phyloP scores from a whole-genome alignment of 2,329 filamentous ascomycete species.

The Microsporum ferrugineum region DNA sequence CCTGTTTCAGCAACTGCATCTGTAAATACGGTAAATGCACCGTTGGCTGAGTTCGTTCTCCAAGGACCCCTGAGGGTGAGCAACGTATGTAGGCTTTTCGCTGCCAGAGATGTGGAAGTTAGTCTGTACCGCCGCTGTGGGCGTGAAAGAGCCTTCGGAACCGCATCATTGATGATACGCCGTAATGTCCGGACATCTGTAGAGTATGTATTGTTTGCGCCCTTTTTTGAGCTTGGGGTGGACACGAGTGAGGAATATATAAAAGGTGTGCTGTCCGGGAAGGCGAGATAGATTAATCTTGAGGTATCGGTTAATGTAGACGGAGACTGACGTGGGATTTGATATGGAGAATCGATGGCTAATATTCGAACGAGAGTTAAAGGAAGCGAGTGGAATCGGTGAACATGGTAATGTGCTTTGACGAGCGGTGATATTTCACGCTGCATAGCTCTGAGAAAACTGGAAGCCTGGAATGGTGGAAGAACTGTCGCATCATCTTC shows the following conservation, averaged over 20 bases:
- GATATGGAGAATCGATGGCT: constrained; percentile 70
- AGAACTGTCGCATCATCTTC: constrained; percentile 31
- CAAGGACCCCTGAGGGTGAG: constrained; percentile 58
- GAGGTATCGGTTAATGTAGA: constrained; percentile 47
- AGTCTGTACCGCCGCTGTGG: constrained; percentile 62
- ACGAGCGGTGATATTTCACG: constrained; percentile 63
- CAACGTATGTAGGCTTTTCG: constrained; percentile 59
- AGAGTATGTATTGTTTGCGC: constrained; percentile 15
- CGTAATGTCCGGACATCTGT: constrained; percentile 54
- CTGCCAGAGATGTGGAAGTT: constrained; percentile 54
- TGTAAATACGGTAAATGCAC: constrained; percentile 70
- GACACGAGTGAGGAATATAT: constrained; percentile 52
- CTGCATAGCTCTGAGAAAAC: constrained; percentile 67
- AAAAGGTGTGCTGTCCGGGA: constrained; percentile 67
- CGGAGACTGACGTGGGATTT: constrained; percentile 35
- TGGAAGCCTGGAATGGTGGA: constrained; percentile 68
- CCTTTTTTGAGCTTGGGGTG: constrained; percentile 29
- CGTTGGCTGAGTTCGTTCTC: constrained; percentile 58
- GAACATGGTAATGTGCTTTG: constrained; percentile 73
- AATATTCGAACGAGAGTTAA: constrained; percentile 67
- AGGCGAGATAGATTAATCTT: constrained; percentile 66
- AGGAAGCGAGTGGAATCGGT: constrained; percentile 53
- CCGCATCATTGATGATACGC: constrained; percentile 61
- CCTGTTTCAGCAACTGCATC: constrained; percentile 46
- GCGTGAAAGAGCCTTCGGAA: constrained; percentile 70